Conservation (phyloP, 768 basidiomycete genomes). For the Macrolepiota dolichaula region DNA sequence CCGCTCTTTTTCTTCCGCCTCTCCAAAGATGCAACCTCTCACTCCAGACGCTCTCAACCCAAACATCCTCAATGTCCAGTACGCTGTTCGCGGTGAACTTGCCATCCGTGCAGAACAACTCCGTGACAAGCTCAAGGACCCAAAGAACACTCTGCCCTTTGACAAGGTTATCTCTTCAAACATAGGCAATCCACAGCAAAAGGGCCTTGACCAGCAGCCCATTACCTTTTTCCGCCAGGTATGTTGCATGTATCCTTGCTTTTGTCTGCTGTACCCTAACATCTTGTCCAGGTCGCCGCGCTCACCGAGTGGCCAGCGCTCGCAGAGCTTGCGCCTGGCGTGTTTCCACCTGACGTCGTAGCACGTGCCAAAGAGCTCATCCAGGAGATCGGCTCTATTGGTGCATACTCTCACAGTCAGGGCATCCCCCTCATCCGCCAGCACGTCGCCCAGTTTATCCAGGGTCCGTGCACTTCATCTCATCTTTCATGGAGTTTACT, state of each 20-base stretch:
- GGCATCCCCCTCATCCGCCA: conserved; percentile 87
- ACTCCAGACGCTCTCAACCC: conserved; percentile 78
- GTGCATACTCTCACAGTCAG: conserved; percentile 95
- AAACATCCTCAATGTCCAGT: conserved; percentile 82
- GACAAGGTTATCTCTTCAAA: conserved; percentile 89
- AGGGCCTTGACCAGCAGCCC: conserved; percentile 88
- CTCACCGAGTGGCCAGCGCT: conserved; percentile 91
- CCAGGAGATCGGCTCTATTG: conserved; percentile 85
- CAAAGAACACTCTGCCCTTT: conserved; percentile 70
- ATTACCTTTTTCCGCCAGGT: conserved; percentile 94
- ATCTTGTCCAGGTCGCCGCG: conserved; percentile 67
- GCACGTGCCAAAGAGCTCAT: conserved; percentile 79
- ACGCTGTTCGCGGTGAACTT: conserved; percentile 96
- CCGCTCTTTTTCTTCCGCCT: conserved; percentile 12
- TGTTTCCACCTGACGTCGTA: conserved; percentile 85
- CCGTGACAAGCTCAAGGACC: conserved; percentile 63
- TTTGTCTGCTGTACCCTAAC: neutral
- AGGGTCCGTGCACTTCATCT: conserved; percentile 46
- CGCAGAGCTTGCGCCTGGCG: conserved; percentile 66
- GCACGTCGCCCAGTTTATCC: conserved; percentile 86
- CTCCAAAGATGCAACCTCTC: conserved; percentile 50
- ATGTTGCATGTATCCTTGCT: neutral
- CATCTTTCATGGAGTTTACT: conserved; percentile 4
- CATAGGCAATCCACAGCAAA: conserved; percentile 98
- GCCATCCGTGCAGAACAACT: conserved; percentile 91